Conservation (phyloP, 345 rosid species). For the Euphorbia peplus region DNA sequence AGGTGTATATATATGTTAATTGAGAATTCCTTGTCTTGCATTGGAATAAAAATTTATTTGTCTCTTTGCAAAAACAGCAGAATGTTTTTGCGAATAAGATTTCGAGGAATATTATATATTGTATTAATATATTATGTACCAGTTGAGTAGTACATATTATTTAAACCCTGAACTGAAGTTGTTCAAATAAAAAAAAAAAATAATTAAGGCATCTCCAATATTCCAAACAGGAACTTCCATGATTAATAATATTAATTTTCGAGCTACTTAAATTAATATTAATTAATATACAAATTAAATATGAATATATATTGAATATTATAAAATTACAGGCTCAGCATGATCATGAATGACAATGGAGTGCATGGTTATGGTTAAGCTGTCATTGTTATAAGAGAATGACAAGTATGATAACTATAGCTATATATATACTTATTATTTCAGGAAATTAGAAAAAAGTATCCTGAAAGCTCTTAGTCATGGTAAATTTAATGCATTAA, state of each 20-base stretch:
- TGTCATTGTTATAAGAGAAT: constrained; percentile 31
- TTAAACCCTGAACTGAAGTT: no score
- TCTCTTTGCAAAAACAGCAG: constrained; percentile 1
- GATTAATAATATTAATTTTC: not conserved
- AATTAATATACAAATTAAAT: not conserved
- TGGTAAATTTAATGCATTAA: no score
- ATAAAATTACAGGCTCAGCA: constrained; percentile 12
- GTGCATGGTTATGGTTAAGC: constrained; percentile 29
- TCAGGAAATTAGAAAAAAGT: constrained; percentile 7
- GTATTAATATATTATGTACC: not conserved
- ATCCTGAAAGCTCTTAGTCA: no score
- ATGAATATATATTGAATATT: not conserved
- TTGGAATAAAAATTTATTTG: constrained; percentile 5
- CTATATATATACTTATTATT: not conserved
- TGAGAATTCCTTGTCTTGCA: not conserved
- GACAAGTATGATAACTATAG: constrained; percentile 16
- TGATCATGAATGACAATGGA: constrained; percentile 14
- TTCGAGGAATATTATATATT: constrained; percentile 11
- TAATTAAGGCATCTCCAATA: not conserved
- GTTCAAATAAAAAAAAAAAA: no score
- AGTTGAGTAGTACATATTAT: no score
- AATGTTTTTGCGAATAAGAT: constrained; percentile 10
- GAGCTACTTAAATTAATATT: no score
- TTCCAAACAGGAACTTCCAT: not conserved
- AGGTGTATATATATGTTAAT: not conserved